Evolutionary conservation across 1,284 basidiomycete species (phyloP).

Genomic region (Ustilago sp.): DNA sequence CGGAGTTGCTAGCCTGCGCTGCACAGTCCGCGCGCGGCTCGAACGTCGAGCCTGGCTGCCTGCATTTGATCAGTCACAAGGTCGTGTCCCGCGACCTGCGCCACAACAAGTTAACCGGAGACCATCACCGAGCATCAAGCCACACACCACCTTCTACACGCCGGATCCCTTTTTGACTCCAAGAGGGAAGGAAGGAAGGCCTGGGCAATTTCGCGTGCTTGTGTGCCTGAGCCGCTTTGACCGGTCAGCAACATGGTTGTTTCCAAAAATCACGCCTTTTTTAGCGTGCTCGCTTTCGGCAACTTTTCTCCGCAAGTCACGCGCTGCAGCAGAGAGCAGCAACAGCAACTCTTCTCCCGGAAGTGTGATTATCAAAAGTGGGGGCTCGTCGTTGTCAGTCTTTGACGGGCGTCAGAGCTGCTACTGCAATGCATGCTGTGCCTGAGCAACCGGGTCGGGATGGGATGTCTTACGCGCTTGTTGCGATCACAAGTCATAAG

Average conservation of each 20-base stretch:
- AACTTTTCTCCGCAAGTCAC: conserved; percentile 9
- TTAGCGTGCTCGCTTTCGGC: conserved; percentile 5
- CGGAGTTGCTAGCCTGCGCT: conserved; percentile 3
- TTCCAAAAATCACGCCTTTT: neutral
- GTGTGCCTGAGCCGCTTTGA: conserved; percentile 8
- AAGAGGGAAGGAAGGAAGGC: neutral
- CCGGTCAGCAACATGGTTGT: neutral
- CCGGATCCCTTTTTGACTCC: neutral
- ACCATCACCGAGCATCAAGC: neutral
- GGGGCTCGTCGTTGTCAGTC: neutral
- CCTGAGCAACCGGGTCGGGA: neutral
- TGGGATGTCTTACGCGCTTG: neutral
- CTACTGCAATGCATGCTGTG: neutral
- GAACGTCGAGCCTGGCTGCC: conserved; percentile 1
- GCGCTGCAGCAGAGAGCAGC: neutral
- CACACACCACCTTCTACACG: neutral
- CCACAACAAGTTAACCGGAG: neutral
- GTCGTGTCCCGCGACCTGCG: neutral
- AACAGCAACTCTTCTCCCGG: neutral
- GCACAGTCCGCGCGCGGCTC: conserved; percentile 11
- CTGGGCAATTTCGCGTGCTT: neutral
- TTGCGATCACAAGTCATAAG: neutral
- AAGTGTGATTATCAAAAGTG: conserved; percentile 4
- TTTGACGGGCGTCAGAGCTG: conserved; percentile 3
- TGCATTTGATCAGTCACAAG: neutral